These are phyloP conservation scores for Ehretia macrophylla DNA, from an alignment of 257 asterid species.

Conservation along the genomic window DNA sequence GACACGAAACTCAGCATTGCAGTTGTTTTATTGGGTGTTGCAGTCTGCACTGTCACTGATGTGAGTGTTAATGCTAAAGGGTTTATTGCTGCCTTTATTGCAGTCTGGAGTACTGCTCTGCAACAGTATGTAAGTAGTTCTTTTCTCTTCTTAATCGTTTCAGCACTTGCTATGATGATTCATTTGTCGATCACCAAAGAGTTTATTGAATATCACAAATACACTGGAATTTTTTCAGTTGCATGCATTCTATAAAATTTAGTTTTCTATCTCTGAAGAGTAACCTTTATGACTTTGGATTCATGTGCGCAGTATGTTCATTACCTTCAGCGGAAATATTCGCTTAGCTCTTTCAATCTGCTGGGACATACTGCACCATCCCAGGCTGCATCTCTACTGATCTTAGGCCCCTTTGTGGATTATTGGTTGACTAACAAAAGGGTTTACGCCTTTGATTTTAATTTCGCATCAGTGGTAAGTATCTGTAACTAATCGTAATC, in stretches of 20 bases:
- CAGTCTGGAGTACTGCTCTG: slow-evolving; percentile 92
- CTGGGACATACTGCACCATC: slow-evolving; percentile 98
- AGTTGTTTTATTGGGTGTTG: slow-evolving; percentile 88
- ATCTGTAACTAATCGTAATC: neutral
- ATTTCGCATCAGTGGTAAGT: slow-evolving; percentile 63
- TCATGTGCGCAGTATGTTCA: slow-evolving; percentile 76
- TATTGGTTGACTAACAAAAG: slow-evolving; percentile 94
- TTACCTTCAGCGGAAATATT: slow-evolving; percentile 88
- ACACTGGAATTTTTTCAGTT: no score
- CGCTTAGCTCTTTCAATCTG: slow-evolving; percentile 92
- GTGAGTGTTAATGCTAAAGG: slow-evolving; percentile 90
- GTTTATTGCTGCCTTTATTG: slow-evolving; percentile 82
- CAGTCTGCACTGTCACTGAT: slow-evolving; percentile 90
- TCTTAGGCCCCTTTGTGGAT: slow-evolving; percentile 89
- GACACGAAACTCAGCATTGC: slow-evolving; percentile 87
- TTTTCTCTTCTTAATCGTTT: slow-evolving; percentile 52
- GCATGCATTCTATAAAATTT: no score
- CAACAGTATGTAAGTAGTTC: slow-evolving; percentile 71
- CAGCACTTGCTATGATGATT: no score
- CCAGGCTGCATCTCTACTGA: slow-evolving; percentile 80
- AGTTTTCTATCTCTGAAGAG: no score
- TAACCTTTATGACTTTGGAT: no score
- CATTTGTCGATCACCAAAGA: no score
- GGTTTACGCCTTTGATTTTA: slow-evolving; percentile 65
- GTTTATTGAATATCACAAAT: no score